Conservation (phyloP, 345 rosid species). For the Syzygium aromaticum region DNA sequence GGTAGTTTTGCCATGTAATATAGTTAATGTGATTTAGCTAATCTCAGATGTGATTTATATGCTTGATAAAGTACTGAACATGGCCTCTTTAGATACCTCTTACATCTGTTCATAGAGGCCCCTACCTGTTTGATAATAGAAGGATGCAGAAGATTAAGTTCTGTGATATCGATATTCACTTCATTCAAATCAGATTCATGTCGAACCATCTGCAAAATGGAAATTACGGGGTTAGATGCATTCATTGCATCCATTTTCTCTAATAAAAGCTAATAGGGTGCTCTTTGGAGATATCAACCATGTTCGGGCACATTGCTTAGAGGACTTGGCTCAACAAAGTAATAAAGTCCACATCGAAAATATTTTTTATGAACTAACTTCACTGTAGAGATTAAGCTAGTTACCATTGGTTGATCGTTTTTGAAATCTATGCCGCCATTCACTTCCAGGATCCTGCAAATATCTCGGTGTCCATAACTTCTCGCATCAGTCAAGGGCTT, state of each 20-base stretch:
- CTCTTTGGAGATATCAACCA: neutral
- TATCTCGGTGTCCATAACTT: slow-evolving; percentile 45
- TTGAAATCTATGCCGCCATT: slow-evolving; percentile 44
- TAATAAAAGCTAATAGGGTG: neutral
- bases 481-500: slow-evolving; percentile 64
- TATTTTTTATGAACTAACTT: neutral
- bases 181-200: slow-evolving; percentile 33
- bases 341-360: neutral
- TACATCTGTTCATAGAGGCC: neutral
- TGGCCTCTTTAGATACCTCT: neutral
- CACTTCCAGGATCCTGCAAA: slow-evolving; percentile 61
- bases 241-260: neutral
- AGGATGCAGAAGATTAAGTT: slow-evolving; percentile 24
- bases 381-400: neutral
- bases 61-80: neutral
- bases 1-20: neutral
- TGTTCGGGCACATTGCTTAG: neutral
- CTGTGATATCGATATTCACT: slow-evolving; percentile 43
- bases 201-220: slow-evolving; percentile 28
- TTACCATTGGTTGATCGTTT: slow-evolving; percentile 40
- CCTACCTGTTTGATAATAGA: slow-evolving; percentile 32
- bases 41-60: neutral
- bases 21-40: neutral
- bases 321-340: neutral
- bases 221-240: neutral